These are phyloP conservation scores for Myrica gale DNA, from an alignment of 306 rosid species.

Conservation along the genomic window DNA sequence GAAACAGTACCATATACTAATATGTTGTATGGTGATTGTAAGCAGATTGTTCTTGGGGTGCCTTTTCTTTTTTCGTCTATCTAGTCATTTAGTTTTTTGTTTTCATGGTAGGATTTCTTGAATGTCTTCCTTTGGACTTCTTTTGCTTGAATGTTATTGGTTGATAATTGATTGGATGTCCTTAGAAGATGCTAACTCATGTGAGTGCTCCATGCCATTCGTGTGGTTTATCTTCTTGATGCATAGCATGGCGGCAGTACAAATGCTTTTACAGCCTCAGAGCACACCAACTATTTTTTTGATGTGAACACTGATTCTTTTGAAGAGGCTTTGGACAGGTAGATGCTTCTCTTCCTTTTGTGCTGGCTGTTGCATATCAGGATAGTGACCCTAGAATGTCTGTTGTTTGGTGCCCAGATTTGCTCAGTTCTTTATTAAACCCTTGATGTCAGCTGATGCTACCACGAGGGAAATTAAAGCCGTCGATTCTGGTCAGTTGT, in stretches of 20 bases:
- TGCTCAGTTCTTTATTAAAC: constrained; percentile 89
- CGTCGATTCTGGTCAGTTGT: constrained; percentile 87
- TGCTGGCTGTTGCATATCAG: constrained; percentile 8
- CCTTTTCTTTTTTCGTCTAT: not conserved
- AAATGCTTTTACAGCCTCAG: constrained; percentile 75
- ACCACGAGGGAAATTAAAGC: constrained; percentile 96
- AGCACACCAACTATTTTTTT: constrained; percentile 72
- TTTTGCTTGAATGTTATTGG: not conserved
- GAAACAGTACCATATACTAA: not conserved
- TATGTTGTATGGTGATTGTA: not conserved
- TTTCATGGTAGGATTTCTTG: not conserved
- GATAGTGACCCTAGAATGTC: constrained; percentile 11
- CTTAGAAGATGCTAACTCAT: constrained; percentile 14
- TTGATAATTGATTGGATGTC: not conserved
- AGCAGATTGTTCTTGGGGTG: not conserved
- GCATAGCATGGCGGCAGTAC: constrained; percentile 83
- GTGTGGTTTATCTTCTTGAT: constrained; percentile 21
- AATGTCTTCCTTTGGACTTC: not conserved
- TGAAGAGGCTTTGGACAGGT: constrained; percentile 97
- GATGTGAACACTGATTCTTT: constrained; percentile 79
- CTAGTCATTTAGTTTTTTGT: not conserved
- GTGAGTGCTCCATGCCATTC: not conserved
- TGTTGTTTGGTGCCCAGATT: constrained; percentile 54
- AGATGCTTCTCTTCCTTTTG: constrained; percentile 23
- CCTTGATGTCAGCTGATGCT: constrained; percentile 95